Evolutionary conservation across 305 asterid genomes (phyloP).

Genomic region (Fraxinus floribunda): DNA sequence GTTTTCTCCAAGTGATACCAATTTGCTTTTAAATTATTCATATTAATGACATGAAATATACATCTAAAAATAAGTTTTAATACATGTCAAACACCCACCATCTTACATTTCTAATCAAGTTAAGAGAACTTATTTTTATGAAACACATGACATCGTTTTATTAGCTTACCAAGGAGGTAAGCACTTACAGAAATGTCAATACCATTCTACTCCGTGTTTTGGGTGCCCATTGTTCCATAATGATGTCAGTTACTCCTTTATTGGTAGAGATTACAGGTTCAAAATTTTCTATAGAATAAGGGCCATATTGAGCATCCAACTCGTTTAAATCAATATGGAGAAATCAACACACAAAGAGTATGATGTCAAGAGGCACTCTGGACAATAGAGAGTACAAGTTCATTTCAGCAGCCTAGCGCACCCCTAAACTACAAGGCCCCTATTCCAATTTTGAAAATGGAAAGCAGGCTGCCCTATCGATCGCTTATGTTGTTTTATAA

Average conservation of each 20-base stretch:
- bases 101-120: background rate
- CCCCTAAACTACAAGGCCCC: background rate
- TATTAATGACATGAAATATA: background rate
- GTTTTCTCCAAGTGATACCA: background rate
- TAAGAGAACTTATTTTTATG: background rate
- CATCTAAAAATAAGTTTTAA: background rate
- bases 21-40: background rate
- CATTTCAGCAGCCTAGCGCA: background rate
- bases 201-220: background rate
- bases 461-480: background rate
- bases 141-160: background rate
- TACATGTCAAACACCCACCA: background rate
- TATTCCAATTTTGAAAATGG: background rate
- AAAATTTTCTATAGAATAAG: background rate
- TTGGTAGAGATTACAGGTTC: background rate
- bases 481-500: background rate
- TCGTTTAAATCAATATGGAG: background rate
- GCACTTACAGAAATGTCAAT: background rate
- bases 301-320: background rate
- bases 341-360: background rate
- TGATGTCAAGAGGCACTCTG: background rate
- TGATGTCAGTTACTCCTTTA: background rate
- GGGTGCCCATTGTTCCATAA: background rate
- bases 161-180: background rate
- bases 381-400: background rate